Evolutionary conservation across 768 basidiomycete genomes (phyloP).

Genomic region (Tulasnella sp.): DNA sequence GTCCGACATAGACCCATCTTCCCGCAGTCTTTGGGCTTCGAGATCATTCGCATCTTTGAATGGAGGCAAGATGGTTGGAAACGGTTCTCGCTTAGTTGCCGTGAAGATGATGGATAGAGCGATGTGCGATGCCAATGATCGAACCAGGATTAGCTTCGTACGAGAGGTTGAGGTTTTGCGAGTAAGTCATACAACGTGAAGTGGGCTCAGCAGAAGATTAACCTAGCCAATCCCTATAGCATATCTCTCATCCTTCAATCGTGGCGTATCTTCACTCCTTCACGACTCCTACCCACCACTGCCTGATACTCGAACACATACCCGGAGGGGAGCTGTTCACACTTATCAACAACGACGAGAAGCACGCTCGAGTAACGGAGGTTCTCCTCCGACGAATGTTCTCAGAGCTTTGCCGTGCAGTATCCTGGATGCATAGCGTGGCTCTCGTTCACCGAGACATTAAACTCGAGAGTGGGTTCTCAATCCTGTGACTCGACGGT

Average conservation of each 20-base stretch:
- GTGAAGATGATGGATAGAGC: conserved; percentile 41
- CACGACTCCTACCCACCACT: conserved; percentile 59
- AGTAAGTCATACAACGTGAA: conserved; percentile 31
- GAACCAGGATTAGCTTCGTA: conserved; percentile 66
- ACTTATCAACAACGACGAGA: conserved; percentile 39
- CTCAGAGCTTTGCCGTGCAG: conserved; percentile 62
- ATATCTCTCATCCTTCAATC: conserved; percentile 72
- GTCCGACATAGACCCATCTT: background rate
- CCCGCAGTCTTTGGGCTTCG: background rate
- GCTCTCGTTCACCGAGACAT: conserved; percentile 84
- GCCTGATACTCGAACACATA: conserved; percentile 66
- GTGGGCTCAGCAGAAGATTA: background rate
- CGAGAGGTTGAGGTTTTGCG: conserved; percentile 77
- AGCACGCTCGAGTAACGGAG: conserved; percentile 28
- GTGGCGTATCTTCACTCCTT: conserved; percentile 60
- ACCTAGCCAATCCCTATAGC: conserved; percentile 29
- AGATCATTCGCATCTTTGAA: background rate
- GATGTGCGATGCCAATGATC: conserved; percentile 43
- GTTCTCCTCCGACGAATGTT: conserved; percentile 55
- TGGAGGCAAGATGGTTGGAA: background rate
- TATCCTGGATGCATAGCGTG: conserved; percentile 80
- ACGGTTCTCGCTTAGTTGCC: conserved; percentile 32
- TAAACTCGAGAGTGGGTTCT: conserved; percentile 51
- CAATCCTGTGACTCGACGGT: background rate
- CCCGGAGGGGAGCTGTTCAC: conserved; percentile 74